These are phyloP conservation scores for Xylariales sp. DNA, from an alignment of 2,329 filamentous ascomycete species.

Conservation along the genomic window DNA sequence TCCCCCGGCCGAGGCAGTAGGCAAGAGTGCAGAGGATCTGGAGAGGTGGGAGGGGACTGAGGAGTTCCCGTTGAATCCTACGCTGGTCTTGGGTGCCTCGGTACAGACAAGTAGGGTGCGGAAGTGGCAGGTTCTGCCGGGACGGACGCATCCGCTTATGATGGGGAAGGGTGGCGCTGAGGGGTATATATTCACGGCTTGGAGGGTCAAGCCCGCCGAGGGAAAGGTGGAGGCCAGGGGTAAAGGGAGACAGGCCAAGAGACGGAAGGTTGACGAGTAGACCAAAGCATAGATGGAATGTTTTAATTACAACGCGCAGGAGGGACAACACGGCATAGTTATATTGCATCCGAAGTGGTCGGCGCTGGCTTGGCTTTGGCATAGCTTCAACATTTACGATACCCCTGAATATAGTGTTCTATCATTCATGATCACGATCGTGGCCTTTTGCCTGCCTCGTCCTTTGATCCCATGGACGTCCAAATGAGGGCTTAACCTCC, in stretches of 20 bases:
- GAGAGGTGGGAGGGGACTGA: constrained; percentile 56
- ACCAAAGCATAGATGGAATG: constrained; percentile 3
- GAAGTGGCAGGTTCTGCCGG: constrained; percentile 86
- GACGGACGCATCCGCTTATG: constrained; percentile 92
- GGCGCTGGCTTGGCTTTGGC: too few species aligned
- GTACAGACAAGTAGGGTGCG: constrained; percentile 77
- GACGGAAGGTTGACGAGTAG: constrained; percentile 28
- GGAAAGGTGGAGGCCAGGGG: constrained; percentile 80
- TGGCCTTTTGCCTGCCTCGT: too few species aligned
- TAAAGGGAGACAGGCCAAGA: constrained; percentile 67
- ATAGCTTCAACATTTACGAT: too few species aligned
- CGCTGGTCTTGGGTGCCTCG: constrained; percentile 70
- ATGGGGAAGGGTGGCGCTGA: constrained; percentile 81
- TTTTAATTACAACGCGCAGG: too few species aligned
- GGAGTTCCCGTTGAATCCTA: constrained; percentile 85
- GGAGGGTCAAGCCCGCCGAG: constrained; percentile 72
- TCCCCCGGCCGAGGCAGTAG: constrained; percentile 41
- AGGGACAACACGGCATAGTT: too few species aligned
- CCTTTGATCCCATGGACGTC: too few species aligned
- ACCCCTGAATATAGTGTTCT: too few species aligned
- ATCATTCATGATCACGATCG: too few species aligned
- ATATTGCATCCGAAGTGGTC: too few species aligned
- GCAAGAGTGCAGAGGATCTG: constrained; percentile 43
- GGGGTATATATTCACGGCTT: constrained; percentile 83
- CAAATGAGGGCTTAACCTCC: too few species aligned